Percentiles rank a stretch among this genome's conserved stretches.
Conservation (phyloP, 2,329 filamentous ascomycete species). For the Tolypocladium ovalisporum region DNA sequence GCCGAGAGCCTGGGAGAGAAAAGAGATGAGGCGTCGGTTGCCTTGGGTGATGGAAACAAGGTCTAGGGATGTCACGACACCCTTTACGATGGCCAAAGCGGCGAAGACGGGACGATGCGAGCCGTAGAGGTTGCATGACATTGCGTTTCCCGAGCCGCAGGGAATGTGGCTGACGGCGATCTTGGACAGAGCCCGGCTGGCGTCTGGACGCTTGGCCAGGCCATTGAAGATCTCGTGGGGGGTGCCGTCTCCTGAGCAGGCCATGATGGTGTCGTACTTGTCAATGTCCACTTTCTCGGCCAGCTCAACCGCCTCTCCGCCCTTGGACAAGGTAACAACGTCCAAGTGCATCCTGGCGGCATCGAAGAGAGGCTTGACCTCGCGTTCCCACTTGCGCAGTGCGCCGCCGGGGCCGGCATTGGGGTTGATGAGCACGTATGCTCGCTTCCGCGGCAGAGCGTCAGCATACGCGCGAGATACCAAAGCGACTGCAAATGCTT, state of each 20-base stretch:
- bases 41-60: slow-evolving; percentile 82
- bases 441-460: slow-evolving; percentile 59
- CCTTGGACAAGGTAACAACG: slow-evolving; percentile 57
- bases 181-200: slow-evolving; percentile 59
- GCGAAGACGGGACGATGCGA: slow-evolving; percentile 65
- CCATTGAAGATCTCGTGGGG: slow-evolving; percentile 95
- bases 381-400: slow-evolving; percentile 57
- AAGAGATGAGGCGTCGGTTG: slow-evolving; percentile 63
- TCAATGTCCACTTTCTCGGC: slow-evolving; percentile 66
- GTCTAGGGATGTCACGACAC: slow-evolving; percentile 72
- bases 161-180: slow-evolving; percentile 81
- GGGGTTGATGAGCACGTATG: slow-evolving; percentile 86
- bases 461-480: slow-evolving; percentile 59
- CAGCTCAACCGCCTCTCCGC: slow-evolving; percentile 71
- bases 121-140: slow-evolving; percentile 83
- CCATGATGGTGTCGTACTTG: slow-evolving; percentile 73
- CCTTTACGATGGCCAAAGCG: slow-evolving; percentile 79
- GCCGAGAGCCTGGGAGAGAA: slow-evolving; percentile 82
- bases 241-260: slow-evolving; percentile 85
- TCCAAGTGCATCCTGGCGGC: slow-evolving; percentile 72
- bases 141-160: slow-evolving; percentile 87
- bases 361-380: slow-evolving; percentile 72
- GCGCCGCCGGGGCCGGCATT: slow-evolving; percentile 76
- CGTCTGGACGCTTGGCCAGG: slow-evolving; percentile 65
- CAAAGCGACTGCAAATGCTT: slow-evolving; percentile 56